Evolutionary conservation across 768 basidiomycete genomes (phyloP).

Genomic region (Serendipita sp.): DNA sequence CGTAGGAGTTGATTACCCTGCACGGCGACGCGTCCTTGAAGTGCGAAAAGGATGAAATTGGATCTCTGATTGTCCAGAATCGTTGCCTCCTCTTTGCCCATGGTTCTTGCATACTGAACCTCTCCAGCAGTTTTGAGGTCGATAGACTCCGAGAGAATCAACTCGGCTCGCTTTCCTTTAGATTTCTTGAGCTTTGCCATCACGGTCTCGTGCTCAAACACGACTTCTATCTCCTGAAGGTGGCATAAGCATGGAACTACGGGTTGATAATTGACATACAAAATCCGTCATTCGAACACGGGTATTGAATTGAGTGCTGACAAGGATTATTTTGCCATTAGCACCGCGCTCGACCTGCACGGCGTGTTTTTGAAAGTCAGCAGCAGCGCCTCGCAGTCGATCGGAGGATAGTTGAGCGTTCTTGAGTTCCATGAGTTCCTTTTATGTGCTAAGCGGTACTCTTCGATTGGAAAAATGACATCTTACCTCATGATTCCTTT

Average conservation of each 20-base stretch:
- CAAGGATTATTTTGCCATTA: neutral
- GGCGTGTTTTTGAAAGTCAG: neutral
- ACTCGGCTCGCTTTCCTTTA: constrained; percentile 19
- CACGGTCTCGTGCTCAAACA: constrained; percentile 21
- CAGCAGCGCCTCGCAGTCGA: neutral
- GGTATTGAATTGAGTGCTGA: constrained; percentile 22
- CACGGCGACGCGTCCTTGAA: constrained; percentile 22
- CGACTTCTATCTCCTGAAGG: constrained; percentile 18
- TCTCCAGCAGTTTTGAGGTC: constrained; percentile 13
- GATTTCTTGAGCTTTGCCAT: constrained; percentile 24
- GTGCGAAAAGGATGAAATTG: constrained; percentile 23
- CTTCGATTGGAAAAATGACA: neutral
- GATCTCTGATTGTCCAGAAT: constrained; percentile 27
- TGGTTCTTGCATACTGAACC: constrained; percentile 23
- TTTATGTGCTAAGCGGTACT: neutral
- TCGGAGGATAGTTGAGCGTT: neutral
- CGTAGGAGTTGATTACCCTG: constrained; percentile 23
- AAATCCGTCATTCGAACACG: constrained; percentile 24
- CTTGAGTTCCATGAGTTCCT: constrained; percentile 1
- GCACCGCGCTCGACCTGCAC: neutral
- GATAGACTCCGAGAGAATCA: constrained; percentile 7
- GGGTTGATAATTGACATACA: constrained; percentile 17
- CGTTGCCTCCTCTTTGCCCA: constrained; percentile 28
- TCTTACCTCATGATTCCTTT: neutral
- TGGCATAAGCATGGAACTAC: neutral